Percentiles rank a stretch among this genome's conserved stretches.
Evolutionary conservation across 2,329 filamentous ascomycete species (phyloP).

Genomic region (Chalaropsis thielavioides): DNA sequence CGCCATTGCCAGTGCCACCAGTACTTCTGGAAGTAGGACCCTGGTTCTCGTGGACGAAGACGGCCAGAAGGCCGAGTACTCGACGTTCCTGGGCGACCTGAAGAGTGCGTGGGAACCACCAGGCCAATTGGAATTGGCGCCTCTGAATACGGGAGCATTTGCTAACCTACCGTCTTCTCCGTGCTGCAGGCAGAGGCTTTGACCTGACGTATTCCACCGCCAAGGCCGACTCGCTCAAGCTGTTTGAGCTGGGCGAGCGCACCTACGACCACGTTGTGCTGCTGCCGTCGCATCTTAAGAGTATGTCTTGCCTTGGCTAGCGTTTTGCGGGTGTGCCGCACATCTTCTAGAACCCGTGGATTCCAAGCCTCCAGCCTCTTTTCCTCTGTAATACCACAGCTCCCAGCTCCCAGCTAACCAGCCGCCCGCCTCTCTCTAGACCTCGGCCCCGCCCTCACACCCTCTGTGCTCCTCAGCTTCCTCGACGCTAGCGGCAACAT

Average conservation of each 20-base stretch:
- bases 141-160: background rate
- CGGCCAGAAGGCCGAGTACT: conserved; percentile 67
- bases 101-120: conserved; percentile 37
- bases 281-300: conserved; percentile 81
- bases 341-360: conserved; percentile 7
- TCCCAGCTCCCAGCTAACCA: background rate
- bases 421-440: conserved; percentile 33
- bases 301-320: conserved; percentile 29
- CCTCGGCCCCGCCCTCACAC: conserved; percentile 75
- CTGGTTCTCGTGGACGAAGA: conserved; percentile 77
- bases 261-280: conserved; percentile 84
- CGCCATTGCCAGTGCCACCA: conserved; percentile 57
- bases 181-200: conserved; percentile 61
- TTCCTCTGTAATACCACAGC: too few relatives aligned
- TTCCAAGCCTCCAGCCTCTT: too few relatives aligned
- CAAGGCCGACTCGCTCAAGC: conserved; percentile 58
- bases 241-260: conserved; percentile 78
- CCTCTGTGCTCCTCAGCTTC: conserved; percentile 77
- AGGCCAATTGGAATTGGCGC: background rate
- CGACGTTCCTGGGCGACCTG: conserved; percentile 62
- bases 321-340: too few relatives aligned
- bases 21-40: conserved; percentile 63
- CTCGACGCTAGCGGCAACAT: conserved; percentile 86
- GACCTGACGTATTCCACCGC: conserved; percentile 68
- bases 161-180: background rate